These are phyloP conservation scores for Malus hybrid DNA, from an alignment of 331 rosid genomes.

Conservation along the genomic window DNA sequence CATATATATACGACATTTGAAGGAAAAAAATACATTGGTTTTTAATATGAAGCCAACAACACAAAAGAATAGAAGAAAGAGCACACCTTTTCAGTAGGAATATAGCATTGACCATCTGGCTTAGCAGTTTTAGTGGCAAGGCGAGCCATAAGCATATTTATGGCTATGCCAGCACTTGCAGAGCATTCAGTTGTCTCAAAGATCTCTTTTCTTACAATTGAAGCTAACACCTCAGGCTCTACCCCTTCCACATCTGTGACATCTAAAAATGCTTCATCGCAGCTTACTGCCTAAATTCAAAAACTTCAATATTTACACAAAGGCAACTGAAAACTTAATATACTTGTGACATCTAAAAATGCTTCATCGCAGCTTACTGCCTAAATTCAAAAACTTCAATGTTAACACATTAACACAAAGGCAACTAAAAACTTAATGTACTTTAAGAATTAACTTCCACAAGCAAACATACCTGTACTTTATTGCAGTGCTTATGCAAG, in stretches of 20 bases:
- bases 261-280: slow-evolving; percentile 93
- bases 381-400: slow-evolving; percentile 32
- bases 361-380: slow-evolving; percentile 99
- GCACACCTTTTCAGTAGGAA: slow-evolving; percentile 60
- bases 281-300: slow-evolving; percentile 82
- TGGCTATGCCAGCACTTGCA: slow-evolving; percentile 85
- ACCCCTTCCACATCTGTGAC: slow-evolving; percentile 46
- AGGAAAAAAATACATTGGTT: not conserved
- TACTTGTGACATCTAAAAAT: slow-evolving; percentile 55
- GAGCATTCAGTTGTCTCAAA: slow-evolving; percentile 71
- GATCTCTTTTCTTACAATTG: slow-evolving; percentile 65
- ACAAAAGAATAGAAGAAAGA: not conserved
- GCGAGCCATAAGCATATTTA: slow-evolving; percentile 91
- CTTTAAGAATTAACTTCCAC: slow-evolving; percentile 15
- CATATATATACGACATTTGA: not conserved
- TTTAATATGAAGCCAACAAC: not conserved
- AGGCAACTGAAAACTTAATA: not conserved
- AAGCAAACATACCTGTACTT: slow-evolving; percentile 74
- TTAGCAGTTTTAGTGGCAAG: slow-evolving; percentile 95
- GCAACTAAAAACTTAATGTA: slow-evolving; percentile 1
- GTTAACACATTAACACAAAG: not conserved
- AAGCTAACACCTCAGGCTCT: slow-evolving; percentile 67
- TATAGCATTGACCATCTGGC: slow-evolving; percentile 84
- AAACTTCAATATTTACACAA: slow-evolving; percentile 8
- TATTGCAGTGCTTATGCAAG: slow-evolving; percentile 68